Percentiles rank a stretch among this genome's conserved stretches.
These are phyloP conservation scores for Amauroascus verrucosus DNA, from an alignment of 2,329 filamentous ascomycete genomes.

Conservation along the genomic window DNA sequence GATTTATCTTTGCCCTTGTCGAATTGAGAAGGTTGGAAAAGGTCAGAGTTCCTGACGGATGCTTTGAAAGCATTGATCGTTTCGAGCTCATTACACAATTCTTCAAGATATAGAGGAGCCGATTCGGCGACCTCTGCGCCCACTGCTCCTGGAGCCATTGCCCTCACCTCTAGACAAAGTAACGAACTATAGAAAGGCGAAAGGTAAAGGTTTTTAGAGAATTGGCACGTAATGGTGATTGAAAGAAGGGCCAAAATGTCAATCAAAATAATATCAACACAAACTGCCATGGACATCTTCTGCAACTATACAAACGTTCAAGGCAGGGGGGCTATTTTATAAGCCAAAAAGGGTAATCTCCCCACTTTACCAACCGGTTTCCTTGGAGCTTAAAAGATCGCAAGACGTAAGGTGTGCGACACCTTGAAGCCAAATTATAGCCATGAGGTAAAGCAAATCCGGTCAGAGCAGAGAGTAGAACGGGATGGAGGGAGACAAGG, in stretches of 20 bases:
- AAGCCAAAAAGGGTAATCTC: not conserved
- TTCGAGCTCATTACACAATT: slow-evolving; percentile 42
- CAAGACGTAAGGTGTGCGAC: slow-evolving; percentile 5
- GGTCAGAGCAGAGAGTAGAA: not conserved
- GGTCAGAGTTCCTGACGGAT: slow-evolving; percentile 35
- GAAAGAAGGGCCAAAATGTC: not conserved
- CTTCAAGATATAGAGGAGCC: slow-evolving; percentile 5
- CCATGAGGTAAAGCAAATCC: not conserved
- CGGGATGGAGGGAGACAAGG: not conserved
- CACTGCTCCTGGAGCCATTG: slow-evolving; percentile 9
- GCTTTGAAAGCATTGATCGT: slow-evolving; percentile 51
- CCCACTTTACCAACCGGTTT: not conserved
- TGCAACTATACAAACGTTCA: not conserved
- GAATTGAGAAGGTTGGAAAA: slow-evolving; percentile 53
- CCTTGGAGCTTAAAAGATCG: not conserved
- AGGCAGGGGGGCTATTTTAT: not conserved
- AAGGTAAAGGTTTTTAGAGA: too few relatives aligned
- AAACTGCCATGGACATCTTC: too few relatives aligned
- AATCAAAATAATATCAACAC: too few relatives aligned
- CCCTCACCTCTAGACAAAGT: not conserved
- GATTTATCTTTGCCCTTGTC: slow-evolving; percentile 68
- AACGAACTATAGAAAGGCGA: not conserved
- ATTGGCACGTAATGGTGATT: too few relatives aligned
- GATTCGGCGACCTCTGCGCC: not conserved
- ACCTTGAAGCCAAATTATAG: not conserved